These are phyloP conservation scores for Murraya paniculata DNA, from an alignment of 345 rosid species.

Conservation along the genomic window DNA sequence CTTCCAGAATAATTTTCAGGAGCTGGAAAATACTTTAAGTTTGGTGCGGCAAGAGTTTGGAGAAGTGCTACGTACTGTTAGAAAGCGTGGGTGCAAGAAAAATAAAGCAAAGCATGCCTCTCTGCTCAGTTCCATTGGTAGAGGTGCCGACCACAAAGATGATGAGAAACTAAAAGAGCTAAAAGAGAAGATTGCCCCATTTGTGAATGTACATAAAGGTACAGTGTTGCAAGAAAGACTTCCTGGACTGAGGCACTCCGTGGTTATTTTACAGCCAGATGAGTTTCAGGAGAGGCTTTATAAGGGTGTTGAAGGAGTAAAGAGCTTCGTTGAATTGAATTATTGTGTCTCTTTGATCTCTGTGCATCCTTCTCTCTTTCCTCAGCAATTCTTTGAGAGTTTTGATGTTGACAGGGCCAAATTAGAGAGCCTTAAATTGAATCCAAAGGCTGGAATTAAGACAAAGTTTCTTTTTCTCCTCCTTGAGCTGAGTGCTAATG, in stretches of 20 bases:
- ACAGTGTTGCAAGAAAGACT: conserved; percentile 50
- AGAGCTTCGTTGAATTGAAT: conserved; percentile 22
- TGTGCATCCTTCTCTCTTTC: conserved; percentile 61
- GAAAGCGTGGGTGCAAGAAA: conserved; percentile 23
- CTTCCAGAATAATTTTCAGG: conserved; percentile 74
- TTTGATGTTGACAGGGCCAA: conserved; percentile 6
- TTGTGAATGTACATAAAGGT: conserved; percentile 76
- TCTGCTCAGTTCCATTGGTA: conserved; percentile 30
- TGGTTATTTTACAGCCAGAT: conserved; percentile 49
- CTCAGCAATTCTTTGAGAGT: not conserved
- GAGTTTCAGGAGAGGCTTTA: conserved; percentile 44
- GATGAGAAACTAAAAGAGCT: conserved; percentile 23
- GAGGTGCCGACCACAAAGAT: conserved; percentile 16
- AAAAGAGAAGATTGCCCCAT: conserved; percentile 43
- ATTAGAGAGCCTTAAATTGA: conserved; percentile 26
- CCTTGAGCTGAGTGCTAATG: conserved; percentile 43
- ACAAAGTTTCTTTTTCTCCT: conserved; percentile 57
- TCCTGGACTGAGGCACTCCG: conserved; percentile 60
- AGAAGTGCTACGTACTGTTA: not conserved
- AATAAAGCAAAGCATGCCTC: conserved; percentile 29
- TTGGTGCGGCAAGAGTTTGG: conserved; percentile 47
- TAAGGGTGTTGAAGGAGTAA: conserved; percentile 11
- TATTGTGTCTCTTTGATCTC: conserved; percentile 44
- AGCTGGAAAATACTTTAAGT: conserved; percentile 56
- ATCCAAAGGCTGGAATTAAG: conserved; percentile 53